Base-by-base conservation (phyloP, 257 asterid species). In the Solanum infundibuliforme region DNA sequence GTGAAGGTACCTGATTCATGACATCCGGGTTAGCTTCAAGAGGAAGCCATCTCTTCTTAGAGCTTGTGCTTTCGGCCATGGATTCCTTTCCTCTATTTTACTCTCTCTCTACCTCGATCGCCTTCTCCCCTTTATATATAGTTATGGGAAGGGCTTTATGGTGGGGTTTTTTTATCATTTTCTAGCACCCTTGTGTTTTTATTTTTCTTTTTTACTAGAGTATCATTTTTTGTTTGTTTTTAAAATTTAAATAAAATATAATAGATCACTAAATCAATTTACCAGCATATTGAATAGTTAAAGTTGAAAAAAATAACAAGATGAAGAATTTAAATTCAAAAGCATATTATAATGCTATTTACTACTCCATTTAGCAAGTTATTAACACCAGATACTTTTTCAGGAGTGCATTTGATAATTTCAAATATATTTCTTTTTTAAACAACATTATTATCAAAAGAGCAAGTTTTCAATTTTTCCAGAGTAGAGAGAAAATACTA, bases 41-140 rank as follows among this genome's bases (percentile, higher is more conserved):
- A 89, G 99, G 99, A 91, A 96, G 98, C 99, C 99, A 96, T 93
- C 92, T 93, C 93, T 96, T 93, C 93, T 96, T 96, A 68, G 95
- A 91, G 76, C 93, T 84, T 85, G 93, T 36, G 48, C 21, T 82
- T 71, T 88, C 90, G 35, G 96, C 96, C 99, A 95, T 96, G 77
- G 68, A 85, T 55, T 25, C 27, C 79, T 48, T 82, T 16, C 68
- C 66, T 25, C 46, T 29, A 27, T 7, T 2, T 21, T 12, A 5
- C 83, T 38, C 18, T 71, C 38, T 27, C n/a, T 31, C 12, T 7
- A 71, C 39, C 76, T 32, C 8, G 25, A 43, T 18, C 16, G 38
- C 41, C 29, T 29, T 8, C 5, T 13, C 11, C 75, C 11, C 48
- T 65, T 86, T 73, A 81, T 87, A 88, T 84, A 87, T 88, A 87